phyloP scores from a whole-genome alignment of 345 rosid genomes.

The Ceriops tagal region DNA sequence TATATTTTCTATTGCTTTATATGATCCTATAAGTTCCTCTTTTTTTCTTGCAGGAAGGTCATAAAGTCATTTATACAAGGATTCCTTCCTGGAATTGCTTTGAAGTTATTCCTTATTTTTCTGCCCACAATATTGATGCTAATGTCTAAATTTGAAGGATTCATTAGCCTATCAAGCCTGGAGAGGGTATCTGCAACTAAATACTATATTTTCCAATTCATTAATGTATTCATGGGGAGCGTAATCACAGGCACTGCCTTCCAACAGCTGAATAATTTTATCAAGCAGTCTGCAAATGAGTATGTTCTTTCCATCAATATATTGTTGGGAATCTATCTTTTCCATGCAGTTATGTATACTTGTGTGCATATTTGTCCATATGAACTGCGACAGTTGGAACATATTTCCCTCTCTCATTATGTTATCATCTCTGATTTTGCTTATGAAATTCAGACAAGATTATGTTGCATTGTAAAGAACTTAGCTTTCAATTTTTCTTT shows the following conservation, averaged over 20 bases:
- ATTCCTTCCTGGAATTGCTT: slow-evolving; percentile 91
- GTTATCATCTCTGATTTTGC: no score
- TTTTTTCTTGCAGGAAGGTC: slow-evolving; percentile 46
- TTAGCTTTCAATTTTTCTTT: no score
- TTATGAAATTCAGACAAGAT: no score
- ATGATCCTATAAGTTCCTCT: not conserved
- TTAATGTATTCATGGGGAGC: slow-evolving; percentile 95
- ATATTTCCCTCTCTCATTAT: no score
- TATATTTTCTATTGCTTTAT: not conserved
- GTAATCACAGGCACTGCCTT: slow-evolving; percentile 89
- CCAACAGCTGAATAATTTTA: slow-evolving; percentile 76
- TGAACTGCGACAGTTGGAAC: no score
- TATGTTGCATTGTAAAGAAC: no score
- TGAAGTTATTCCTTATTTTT: slow-evolving; percentile 83
- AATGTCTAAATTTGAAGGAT: slow-evolving; percentile 98
- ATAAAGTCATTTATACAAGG: slow-evolving; percentile 89
- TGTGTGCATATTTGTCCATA: not conserved
- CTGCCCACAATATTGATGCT: slow-evolving; percentile 81
- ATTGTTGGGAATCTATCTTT: not conserved
- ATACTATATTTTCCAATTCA: slow-evolving; percentile 75
- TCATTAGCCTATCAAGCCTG: slow-evolving; percentile 53
- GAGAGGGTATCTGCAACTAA: slow-evolving; percentile 87
- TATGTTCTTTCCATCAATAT: slow-evolving; percentile 36
- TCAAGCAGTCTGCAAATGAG: slow-evolving; percentile 87
- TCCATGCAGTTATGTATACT: not conserved